Evolutionary conservation across 306 rosid species (phyloP).

Genomic region (Delonix regia): DNA sequence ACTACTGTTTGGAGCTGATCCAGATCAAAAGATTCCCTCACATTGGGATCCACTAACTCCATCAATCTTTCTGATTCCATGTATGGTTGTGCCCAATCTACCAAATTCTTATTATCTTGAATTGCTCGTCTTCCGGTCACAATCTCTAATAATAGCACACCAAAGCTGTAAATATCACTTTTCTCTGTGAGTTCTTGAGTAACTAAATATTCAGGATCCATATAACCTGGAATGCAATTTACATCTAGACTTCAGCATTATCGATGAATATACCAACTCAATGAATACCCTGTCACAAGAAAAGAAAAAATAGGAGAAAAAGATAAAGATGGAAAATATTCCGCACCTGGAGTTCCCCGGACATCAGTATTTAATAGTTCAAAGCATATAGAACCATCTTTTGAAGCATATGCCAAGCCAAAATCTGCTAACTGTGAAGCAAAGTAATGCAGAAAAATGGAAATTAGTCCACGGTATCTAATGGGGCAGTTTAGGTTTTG

Average conservation of each 20-base stretch:
- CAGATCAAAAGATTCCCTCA: slow-evolving; percentile 69
- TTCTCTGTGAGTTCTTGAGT: slow-evolving; percentile 95
- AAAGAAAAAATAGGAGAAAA: not conserved
- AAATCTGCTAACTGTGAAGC: slow-evolving; percentile 88
- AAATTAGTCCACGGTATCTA: slow-evolving; percentile 19
- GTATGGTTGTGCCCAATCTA: slow-evolving; percentile 86
- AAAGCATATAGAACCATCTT: slow-evolving; percentile 80
- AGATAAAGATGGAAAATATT: slow-evolving; percentile 8
- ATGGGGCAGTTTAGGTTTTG: slow-evolving; percentile 15
- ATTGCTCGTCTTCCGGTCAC: slow-evolving; percentile 86
- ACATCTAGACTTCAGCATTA: slow-evolving; percentile 37
- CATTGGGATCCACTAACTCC: slow-evolving; percentile 78
- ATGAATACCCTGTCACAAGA: not conserved
- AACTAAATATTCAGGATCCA: slow-evolving; percentile 94
- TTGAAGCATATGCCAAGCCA: slow-evolving; percentile 95
- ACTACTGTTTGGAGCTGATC: slow-evolving; percentile 84
- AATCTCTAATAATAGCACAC: slow-evolving; percentile 85
- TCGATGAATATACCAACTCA: not conserved
- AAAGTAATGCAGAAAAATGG: not conserved
- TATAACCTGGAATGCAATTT: slow-evolving; percentile 73
- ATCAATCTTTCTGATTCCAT: slow-evolving; percentile 66
- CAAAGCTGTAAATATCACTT: slow-evolving; percentile 94
- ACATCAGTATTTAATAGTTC: slow-evolving; percentile 87
- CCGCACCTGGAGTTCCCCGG: slow-evolving; percentile 92
- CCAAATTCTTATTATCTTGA: slow-evolving; percentile 75